phyloP scores from a whole-genome alignment of 1,284 basidiomycete genomes.

The Erythrobasidium hasegawianum region DNA sequence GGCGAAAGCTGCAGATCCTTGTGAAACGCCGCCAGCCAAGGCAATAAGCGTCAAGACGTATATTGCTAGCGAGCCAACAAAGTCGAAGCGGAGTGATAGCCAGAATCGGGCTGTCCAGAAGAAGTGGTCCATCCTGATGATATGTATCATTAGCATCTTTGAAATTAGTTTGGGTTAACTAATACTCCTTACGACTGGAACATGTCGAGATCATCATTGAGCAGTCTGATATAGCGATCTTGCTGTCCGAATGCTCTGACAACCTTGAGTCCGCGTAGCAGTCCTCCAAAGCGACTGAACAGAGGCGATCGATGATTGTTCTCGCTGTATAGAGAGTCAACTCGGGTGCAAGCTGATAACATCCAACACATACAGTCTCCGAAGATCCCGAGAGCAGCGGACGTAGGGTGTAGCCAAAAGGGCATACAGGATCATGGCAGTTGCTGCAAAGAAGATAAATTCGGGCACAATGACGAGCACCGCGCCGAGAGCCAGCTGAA shows the following conservation, averaged over 20 bases:
- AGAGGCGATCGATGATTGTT: slow-evolving; percentile 28
- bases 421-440: slow-evolving; percentile 9
- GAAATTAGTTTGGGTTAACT: slow-evolving; percentile 26
- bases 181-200: slow-evolving; percentile 32
- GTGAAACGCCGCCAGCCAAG: slow-evolving; percentile 35
- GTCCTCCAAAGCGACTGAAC: slow-evolving; percentile 27
- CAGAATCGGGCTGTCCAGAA: slow-evolving; percentile 26
- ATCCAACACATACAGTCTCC: slow-evolving; percentile 31
- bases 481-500: slow-evolving; percentile 13
- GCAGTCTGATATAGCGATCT: slow-evolving; percentile 16
- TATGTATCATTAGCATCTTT: slow-evolving; percentile 46
- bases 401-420: slow-evolving; percentile 20
- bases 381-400: slow-evolving; percentile 19
- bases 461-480: slow-evolving; percentile 19
- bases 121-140: slow-evolving; percentile 44
- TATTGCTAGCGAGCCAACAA: slow-evolving; percentile 22
- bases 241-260: slow-evolving; percentile 54
- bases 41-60: slow-evolving; percentile 28
- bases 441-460: slow-evolving; percentile 25
- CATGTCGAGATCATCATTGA: slow-evolving; percentile 32
- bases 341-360: too few species aligned
- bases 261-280: slow-evolving; percentile 25
- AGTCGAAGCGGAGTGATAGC: slow-evolving; percentile 28
- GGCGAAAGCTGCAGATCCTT: slow-evolving; percentile 34
- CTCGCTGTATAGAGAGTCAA: slow-evolving; percentile 10